Percentiles rank a stretch among this genome's conserved stretches.
Conservation (phyloP, 495 filamentous ascomycete genomes). For the Aspergillus wentii region DNA sequence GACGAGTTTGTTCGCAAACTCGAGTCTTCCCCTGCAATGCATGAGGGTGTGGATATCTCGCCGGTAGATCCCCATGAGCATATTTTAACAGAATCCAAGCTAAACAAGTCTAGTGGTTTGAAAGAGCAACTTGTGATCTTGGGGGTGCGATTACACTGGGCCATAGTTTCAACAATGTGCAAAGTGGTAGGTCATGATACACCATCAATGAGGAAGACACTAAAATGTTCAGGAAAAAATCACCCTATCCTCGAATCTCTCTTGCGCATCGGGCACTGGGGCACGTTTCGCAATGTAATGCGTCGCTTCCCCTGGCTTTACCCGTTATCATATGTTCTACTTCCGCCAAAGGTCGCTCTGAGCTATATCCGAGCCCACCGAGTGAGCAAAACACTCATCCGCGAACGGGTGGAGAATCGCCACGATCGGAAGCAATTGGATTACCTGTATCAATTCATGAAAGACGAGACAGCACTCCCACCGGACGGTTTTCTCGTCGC, state of each 20-base stretch:
- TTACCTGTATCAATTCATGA: no score
- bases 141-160: no score
- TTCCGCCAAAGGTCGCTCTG: neutral
- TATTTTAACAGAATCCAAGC: neutral
- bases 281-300: neutral
- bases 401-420: no score
- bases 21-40: neutral
- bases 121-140: no score
- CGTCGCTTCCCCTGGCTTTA: neutral
- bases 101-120: neutral
- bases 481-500: no score
- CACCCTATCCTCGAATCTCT: no score
- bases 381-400: neutral
- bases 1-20: no score
- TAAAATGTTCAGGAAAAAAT: neutral
- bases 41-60: no score
- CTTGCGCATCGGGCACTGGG: no score
- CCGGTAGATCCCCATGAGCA: neutral
- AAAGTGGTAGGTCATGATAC: neutral
- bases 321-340: neutral
- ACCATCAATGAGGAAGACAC: neutral
- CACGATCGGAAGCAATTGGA: no score
- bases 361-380: neutral
- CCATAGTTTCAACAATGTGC: no score
- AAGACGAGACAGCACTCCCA: no score